Evolutionary conservation across 2,329 filamentous ascomycete genomes (phyloP), one percentile per base, ranked within the genome.

Genomic region (Clonostachys sp.): DNA sequence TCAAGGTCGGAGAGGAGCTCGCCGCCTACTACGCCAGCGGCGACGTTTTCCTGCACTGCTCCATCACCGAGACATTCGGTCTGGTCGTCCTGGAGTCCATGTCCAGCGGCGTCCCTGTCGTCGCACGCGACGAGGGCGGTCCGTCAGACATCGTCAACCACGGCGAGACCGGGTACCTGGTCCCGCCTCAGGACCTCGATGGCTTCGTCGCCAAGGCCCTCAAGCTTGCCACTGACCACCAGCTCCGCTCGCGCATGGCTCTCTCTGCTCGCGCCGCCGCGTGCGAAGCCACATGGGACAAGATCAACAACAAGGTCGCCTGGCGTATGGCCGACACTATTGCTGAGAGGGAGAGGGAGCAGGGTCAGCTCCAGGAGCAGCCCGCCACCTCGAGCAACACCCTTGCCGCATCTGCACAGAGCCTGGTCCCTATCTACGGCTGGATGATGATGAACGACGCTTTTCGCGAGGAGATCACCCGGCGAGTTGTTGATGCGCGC

Each of bases 31-130:
- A 87, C 53, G 83, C 85, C 3, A 80, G 78, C 5, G 83, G 78
- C 1, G 84, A 88, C 57, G 54, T 88, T n/a, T 87, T 88, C 58
- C 64, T 88, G 13, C 84, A 88, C 64, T 86, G 83, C 64, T 87
- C 81, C 18, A 70, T 87, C 48, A 87, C 84, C 1, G 84, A 88
- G 62, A 88, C 84, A 0, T 87, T 88, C 61, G 84, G 84, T 1
- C 68, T 88, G 10, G 84, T 88, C 0, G 84, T 87, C 2, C 68
- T 87, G 3, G 84, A 87, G 62, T 80, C 81, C 4, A 87, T 88
- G 83, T 83, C 84, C 0, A 86, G 82, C 52, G 83, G 83, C 4
- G 73, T 89, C 3, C 83, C 84, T 0, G 84, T 88, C 20, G 72
- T 88, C 45, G 84, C 84, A 4, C 74, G 85, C 42, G 83, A 87